A percentile compares a stretch with the other conserved stretches of the same genome.
These are phyloP conservation scores for Aspergillus fijiensis DNA, from an alignment of 2,329 filamentous ascomycete species.

Conservation along the genomic window DNA sequence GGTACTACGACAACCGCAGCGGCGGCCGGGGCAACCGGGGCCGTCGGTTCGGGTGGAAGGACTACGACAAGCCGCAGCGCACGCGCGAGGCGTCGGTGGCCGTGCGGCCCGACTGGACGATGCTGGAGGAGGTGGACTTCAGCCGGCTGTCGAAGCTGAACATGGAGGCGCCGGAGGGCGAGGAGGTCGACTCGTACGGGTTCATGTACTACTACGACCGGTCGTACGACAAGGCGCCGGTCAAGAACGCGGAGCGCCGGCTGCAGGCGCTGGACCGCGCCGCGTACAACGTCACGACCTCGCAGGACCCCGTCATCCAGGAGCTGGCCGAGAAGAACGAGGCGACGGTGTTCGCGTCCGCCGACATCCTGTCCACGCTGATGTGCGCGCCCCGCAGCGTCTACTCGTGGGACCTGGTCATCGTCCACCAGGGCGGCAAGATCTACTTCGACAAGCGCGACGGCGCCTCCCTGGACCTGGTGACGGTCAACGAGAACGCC, in stretches of 20 bases:
- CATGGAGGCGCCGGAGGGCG: conserved; percentile 88
- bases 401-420: conserved; percentile 98
- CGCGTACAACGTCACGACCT: conserved; percentile 97
- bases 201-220: conserved; percentile 99
- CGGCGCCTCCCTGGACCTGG: conserved; percentile 90
- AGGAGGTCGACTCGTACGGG: conserved; percentile 92
- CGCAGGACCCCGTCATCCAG: conserved; percentile 93
- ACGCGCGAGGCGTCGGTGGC: conserved; percentile 95
- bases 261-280: conserved; percentile 87
- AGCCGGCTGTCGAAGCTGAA: conserved; percentile 93
- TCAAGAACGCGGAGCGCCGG: conserved; percentile 84
- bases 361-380: conserved; percentile 96
- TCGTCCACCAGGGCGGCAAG: conserved; percentile 89
- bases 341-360: conserved; percentile 93
- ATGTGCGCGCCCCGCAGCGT: conserved; percentile 97
- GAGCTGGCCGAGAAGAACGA: conserved; percentile 94
- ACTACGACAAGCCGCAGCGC: conserved; percentile 95
- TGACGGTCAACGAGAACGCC: conserved; percentile 98
- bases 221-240: conserved; percentile 86
- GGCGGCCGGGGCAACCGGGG: conserved; percentile 70
- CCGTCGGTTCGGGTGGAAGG: conserved; percentile 95
- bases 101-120: conserved; percentile 91
- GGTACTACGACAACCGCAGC: conserved; percentile 68
- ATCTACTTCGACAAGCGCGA: conserved; percentile 99
- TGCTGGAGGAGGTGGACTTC: conserved; percentile 98